phyloP scores from a whole-genome alignment of 345 rosid species.

The Citrus sinensis region DNA sequence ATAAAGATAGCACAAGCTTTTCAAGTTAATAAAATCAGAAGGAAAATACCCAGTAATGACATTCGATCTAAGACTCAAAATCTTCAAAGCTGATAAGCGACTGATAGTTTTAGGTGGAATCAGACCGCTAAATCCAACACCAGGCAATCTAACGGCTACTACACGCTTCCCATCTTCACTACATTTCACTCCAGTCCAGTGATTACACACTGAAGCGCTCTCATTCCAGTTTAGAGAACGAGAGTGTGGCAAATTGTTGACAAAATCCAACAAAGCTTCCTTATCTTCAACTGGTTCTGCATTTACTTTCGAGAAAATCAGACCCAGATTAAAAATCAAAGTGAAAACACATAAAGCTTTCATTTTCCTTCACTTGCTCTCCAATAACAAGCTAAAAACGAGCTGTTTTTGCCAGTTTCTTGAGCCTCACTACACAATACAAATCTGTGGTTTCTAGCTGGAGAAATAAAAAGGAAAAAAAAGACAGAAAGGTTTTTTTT shows the following conservation, averaged over 20 bases:
- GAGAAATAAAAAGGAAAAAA: constrained; percentile 11
- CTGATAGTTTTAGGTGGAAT: constrained; percentile 71
- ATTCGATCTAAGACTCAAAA: constrained; percentile 83
- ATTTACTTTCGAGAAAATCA: constrained; percentile 27
- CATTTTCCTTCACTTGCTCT: constrained; percentile 21
- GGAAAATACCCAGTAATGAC: constrained; percentile 61
- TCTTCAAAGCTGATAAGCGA: constrained; percentile 65
- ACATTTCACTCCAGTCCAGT: constrained; percentile 84
- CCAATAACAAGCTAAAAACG: constrained; percentile 32
- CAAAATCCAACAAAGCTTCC: constrained; percentile 72
- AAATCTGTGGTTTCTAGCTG: constrained; percentile 18
- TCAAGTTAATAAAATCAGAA: constrained; percentile 57
- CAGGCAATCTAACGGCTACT: constrained; percentile 74
- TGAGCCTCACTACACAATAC: not conserved
- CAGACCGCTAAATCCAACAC: constrained; percentile 65
- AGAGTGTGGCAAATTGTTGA: constrained; percentile 37
- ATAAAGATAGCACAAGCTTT: constrained; percentile 66
- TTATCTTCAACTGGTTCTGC: constrained; percentile 63
- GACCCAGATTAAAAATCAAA: constrained; percentile 32
- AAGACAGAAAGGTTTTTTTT: constrained; percentile 3
- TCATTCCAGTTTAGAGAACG: constrained; percentile 64
- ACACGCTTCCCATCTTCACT: constrained; percentile 46
- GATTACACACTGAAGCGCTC: constrained; percentile 44
- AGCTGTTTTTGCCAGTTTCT: constrained; percentile 46
- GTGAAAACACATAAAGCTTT: constrained; percentile 31